Conservation (phyloP, 2,329 filamentous ascomycete genomes). For the Colletotrichum somersetense region DNA sequence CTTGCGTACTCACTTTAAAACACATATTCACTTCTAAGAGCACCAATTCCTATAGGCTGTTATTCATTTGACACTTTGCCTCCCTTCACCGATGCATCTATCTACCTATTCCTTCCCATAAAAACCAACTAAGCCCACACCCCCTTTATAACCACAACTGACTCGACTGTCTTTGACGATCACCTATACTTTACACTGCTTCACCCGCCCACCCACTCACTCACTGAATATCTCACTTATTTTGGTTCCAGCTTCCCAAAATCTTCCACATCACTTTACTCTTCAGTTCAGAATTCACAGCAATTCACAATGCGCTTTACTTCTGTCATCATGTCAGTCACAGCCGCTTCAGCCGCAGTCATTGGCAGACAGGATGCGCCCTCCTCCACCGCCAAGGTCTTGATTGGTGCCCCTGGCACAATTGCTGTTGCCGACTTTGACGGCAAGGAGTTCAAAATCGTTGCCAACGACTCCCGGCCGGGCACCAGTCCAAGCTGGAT, state of each 20-base stretch:
- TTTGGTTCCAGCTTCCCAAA: background rate
- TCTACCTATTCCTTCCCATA: background rate
- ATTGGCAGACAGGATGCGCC: slow-evolving; percentile 25
- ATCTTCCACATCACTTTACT: background rate
- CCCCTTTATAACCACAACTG: background rate
- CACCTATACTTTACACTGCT: background rate
- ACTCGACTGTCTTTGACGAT: background rate
- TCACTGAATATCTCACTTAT: background rate
- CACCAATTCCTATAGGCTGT: background rate
- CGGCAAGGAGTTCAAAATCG: slow-evolving; percentile 54
- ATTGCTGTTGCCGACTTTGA: slow-evolving; percentile 59
- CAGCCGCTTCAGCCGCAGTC: slow-evolving; percentile 35
- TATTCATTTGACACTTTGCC: background rate
- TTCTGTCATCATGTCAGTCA: slow-evolving; percentile 23
- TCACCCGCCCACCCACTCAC: background rate
- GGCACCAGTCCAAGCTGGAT: slow-evolving; percentile 60
- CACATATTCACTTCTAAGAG: background rate
- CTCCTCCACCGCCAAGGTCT: slow-evolving; percentile 47
- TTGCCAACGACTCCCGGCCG: slow-evolving; percentile 49
- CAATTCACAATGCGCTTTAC: slow-evolving; percentile 31
- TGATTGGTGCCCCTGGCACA: slow-evolving; percentile 57
- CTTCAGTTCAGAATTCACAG: background rate
- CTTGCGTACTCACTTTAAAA: slow-evolving; percentile 14
- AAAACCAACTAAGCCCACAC: background rate
- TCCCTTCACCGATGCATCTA: background rate